Conservation (phyloP, 306 rosid species). For the Pterocarpus macrocarpus region DNA sequence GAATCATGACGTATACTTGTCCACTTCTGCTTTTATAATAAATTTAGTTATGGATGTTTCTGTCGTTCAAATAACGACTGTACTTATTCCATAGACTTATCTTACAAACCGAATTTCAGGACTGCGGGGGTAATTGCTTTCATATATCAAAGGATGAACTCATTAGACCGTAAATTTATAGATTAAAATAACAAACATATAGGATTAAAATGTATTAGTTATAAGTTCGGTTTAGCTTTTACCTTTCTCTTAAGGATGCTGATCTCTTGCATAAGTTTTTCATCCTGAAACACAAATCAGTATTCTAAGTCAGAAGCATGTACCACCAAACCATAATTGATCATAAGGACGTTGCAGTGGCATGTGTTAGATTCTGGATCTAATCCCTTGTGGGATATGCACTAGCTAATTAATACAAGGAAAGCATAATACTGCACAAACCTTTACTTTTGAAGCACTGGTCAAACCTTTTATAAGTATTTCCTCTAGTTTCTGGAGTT, state of each 20-base stretch:
- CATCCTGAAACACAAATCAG: constrained; percentile 45
- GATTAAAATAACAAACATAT: background rate
- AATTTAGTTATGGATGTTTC: background rate
- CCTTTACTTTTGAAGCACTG: constrained; percentile 50
- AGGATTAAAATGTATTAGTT: background rate
- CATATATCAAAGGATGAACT: no score
- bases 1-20: no score
- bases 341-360: background rate
- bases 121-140: background rate
- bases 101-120: background rate
- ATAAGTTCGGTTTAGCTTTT: constrained; percentile 3
- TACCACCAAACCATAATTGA: background rate
- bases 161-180: no score
- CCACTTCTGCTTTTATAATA: no score
- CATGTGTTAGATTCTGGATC: background rate
- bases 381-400: constrained; percentile 8
- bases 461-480: constrained; percentile 38
- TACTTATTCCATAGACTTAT: background rate
- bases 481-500: constrained; percentile 52
- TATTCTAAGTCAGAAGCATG: background rate
- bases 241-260: constrained; percentile 52
- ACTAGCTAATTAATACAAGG: background rate
- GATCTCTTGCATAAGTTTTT: constrained; percentile 40
- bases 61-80: background rate
- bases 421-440: constrained; percentile 13